A percentile compares a stretch with the other conserved stretches of the same genome.
Conservation (phyloP, 805 yeast genomes). For the Cyberlindnera xishuangbannaensis region DNA sequence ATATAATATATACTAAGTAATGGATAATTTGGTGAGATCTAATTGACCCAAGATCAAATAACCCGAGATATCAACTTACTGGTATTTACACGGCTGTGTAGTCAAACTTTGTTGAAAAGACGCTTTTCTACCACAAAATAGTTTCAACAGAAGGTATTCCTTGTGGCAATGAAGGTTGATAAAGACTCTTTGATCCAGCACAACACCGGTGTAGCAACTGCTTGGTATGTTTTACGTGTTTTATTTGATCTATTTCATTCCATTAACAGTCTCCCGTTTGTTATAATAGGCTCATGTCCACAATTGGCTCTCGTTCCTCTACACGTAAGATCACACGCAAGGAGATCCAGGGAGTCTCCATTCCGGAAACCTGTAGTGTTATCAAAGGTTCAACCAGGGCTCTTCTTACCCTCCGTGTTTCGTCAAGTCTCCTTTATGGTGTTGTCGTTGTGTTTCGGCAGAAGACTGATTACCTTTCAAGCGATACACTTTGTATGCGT, state of each 20-base stretch:
- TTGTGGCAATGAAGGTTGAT: conserved; percentile 13
- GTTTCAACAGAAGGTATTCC: too few species aligned
- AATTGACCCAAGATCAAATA: too few species aligned
- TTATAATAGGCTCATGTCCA: conserved; percentile 30
- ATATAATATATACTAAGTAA: too few species aligned
- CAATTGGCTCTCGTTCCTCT: conserved; percentile 32
- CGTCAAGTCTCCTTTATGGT: conserved; percentile 41
- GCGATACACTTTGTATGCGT: conserved; percentile 19
- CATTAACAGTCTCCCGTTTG: not conserved
- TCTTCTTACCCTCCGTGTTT: conserved; percentile 26
- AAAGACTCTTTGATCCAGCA: conserved; percentile 22
- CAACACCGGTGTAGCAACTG: conserved; percentile 26
- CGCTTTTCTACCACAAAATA: too few species aligned
- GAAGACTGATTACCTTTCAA: conserved; percentile 40
- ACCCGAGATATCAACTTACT: too few species aligned
- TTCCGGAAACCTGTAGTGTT: conserved; percentile 37
- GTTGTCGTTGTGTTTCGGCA: conserved; percentile 40
- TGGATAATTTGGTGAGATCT: too few species aligned
- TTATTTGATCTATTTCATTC: not conserved
- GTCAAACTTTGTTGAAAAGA: too few species aligned
- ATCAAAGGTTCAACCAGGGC: conserved; percentile 21
- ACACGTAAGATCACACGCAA: conserved; percentile 27
- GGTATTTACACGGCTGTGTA: too few species aligned
- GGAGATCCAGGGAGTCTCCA: conserved; percentile 33
- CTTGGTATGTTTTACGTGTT: conserved; percentile 18